Conservation (phyloP, 2,329 filamentous ascomycete genomes). For the Calcarisporium arbuscula region DNA sequence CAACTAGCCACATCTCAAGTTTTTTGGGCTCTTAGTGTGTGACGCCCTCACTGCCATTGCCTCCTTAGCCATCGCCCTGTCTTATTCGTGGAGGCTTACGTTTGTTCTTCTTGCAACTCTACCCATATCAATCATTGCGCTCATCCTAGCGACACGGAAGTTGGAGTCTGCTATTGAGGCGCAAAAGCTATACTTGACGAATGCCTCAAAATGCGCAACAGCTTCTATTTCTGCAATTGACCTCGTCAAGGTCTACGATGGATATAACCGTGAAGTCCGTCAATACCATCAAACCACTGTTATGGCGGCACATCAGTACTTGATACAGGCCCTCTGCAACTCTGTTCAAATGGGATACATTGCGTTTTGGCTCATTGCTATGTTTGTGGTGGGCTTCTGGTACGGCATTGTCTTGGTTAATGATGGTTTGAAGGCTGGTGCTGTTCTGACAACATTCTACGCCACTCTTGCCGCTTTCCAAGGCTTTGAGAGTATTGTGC, state of each 20-base stretch:
- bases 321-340: conserved; percentile 61
- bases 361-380: conserved; percentile 65
- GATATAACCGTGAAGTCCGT: conserved; percentile 60
- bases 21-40: conserved; percentile 61
- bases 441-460: conserved; percentile 81
- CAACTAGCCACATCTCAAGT: conserved; percentile 76
- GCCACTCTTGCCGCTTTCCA: conserved; percentile 71
- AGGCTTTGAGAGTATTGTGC: conserved; percentile 65
- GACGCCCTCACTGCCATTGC: conserved; percentile 58
- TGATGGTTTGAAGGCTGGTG: conserved; percentile 52
- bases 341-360: conserved; percentile 67
- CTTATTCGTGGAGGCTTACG: conserved; percentile 77
- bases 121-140: conserved; percentile 57
- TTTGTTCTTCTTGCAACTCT: conserved; percentile 69
- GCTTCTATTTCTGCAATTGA: conserved; percentile 71
- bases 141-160: conserved; percentile 53
- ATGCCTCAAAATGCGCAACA: conserved; percentile 65
- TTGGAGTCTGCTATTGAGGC: conserved; percentile 60
- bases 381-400: conserved; percentile 90
- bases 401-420: conserved; percentile 69
- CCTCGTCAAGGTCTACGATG: conserved; percentile 80
- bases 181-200: conserved; percentile 62
- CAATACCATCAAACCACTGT: conserved; percentile 56
- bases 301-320: conserved; percentile 56
- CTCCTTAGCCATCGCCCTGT: conserved; percentile 66